Base-by-base conservation (phyloP, 1,139 yeast genomes). In the Kodamaea anthophila region DNA sequence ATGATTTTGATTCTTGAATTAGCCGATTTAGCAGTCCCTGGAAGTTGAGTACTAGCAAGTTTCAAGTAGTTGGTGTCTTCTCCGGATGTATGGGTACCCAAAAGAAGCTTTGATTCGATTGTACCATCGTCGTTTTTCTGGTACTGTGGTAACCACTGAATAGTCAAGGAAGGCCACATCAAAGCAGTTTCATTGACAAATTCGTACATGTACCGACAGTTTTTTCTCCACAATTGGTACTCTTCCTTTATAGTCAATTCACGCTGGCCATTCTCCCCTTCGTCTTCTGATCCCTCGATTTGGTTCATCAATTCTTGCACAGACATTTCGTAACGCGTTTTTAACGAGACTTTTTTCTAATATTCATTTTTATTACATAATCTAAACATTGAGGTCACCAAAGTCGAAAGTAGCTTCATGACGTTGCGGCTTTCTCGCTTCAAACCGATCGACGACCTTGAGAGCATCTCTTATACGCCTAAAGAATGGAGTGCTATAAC, bases 51-150 rank as follows among this genome's bases (percentile, higher is more conserved):
- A 4, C 76, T 59, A 2, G 91, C 94, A 18, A 87, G 58, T 48
- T 91, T 83, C 40, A 91, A 55, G 51, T 76, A 85, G 49, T 91
- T 84, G 4, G 71, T 70, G 32, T 79, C 94, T 34, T 74, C 78
- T 3, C 86, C 94, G 1, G 88, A 74, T 0, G 97, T 85, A 49
- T 85, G 88, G 0, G 98, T 91, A 9, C 96, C 95, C 23, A 88
- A 56, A 13, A 88, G 53, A 33, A 91, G 53, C 28, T 49, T 54
- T 18, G 68, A 51, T 45, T 65, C 58, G 49, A 72, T 38, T 48
- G 70, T 40, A 39, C 68, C 48, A 55, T 51, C 51, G n/a, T 41
- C 44, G 16, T 39, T 40, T n/a, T 31, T 37, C 1, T 39, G 31
- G 36, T 51, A 55, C 29, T 70, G 64, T 1, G 87, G 87, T 11